Evolutionary conservation across 306 rosid genomes (phyloP).

Genomic region (Prinsepia uniflora): DNA sequence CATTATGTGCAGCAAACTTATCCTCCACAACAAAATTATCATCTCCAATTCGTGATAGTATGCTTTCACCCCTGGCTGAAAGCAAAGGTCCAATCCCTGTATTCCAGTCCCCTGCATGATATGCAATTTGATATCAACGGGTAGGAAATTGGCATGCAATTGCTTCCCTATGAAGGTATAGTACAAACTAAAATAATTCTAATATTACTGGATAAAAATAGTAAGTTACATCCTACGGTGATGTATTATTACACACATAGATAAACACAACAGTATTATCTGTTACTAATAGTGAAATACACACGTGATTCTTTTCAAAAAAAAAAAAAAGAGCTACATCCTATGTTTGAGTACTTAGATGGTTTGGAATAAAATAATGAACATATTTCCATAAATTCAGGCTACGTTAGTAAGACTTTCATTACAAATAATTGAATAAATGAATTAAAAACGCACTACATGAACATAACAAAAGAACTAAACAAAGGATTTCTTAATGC

Average conservation of each 20-base stretch:
- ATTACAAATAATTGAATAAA: too few relatives aligned
- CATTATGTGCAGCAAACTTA: constrained; percentile 39
- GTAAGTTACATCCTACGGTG: not conserved
- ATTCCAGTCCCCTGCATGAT: constrained; percentile 50
- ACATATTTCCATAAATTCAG: too few relatives aligned
- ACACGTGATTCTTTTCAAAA: too few relatives aligned
- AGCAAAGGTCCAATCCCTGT: constrained; percentile 64
- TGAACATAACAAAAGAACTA: too few relatives aligned
- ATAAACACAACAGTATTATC: not conserved
- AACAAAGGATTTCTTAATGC: too few relatives aligned
- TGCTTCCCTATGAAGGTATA: not conserved
- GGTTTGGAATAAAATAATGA: not conserved
- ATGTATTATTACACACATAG: not conserved
- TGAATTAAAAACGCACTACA: too few relatives aligned
- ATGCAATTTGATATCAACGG: not conserved
- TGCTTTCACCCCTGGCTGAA: constrained; percentile 54
- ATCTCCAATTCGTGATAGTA: constrained; percentile 59
- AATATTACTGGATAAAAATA: not conserved
- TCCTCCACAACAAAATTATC: constrained; percentile 65
- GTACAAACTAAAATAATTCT: too few relatives aligned
- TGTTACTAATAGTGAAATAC: not conserved
- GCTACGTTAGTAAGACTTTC: too few relatives aligned
- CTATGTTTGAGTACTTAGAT: not conserved
- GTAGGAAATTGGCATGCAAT: not conserved
- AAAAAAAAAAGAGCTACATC: not conserved